phyloP scores from a whole-genome alignment of 495 filamentous ascomycete genomes.

The Trichoderma gamsii region DNA sequence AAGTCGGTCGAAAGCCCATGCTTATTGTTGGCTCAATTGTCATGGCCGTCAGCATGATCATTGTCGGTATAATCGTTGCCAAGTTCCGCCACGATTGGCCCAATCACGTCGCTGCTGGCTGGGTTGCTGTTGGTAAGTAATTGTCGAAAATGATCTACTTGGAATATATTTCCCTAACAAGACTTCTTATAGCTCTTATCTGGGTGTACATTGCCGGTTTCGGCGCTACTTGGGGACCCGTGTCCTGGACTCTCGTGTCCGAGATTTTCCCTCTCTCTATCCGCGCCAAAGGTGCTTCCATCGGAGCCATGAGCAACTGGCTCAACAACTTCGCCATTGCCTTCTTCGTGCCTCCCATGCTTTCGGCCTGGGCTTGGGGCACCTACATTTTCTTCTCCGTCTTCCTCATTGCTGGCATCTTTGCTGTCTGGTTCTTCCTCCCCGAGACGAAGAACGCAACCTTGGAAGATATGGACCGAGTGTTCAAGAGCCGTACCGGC shows the following conservation, averaged over 20 bases:
- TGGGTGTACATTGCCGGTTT: slow-evolving; percentile 44
- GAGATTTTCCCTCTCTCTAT: slow-evolving; percentile 60
- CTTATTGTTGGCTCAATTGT: slow-evolving; percentile 54
- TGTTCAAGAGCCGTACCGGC: slow-evolving; percentile 38
- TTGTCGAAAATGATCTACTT: slow-evolving; percentile 44
- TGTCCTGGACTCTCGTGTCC: slow-evolving; percentile 53
- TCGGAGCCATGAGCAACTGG: slow-evolving; percentile 23
- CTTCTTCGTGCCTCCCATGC: slow-evolving; percentile 5
- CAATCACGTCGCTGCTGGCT: slow-evolving; percentile 33
- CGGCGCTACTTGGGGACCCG: slow-evolving; percentile 40
- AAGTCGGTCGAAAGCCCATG: slow-evolving; percentile 54
- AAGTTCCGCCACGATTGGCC: slow-evolving; percentile 30
- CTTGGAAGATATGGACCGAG: slow-evolving; percentile 36
- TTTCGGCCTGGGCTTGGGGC: slow-evolving; percentile 19
- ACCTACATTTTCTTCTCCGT: slow-evolving; percentile 29
- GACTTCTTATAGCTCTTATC: slow-evolving; percentile 39
- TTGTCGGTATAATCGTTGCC: slow-evolving; percentile 56
- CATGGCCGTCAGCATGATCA: slow-evolving; percentile 57
- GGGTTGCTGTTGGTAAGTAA: slow-evolving; percentile 46
- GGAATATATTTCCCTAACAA: neutral
- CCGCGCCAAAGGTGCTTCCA: slow-evolving; percentile 44
- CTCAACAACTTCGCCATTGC: slow-evolving; percentile 11
- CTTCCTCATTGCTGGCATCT: slow-evolving; percentile 20
- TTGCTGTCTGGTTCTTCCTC: slow-evolving; percentile 25
- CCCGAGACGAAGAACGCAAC: slow-evolving; percentile 32